A percentile compares a stretch with the other conserved stretches of the same genome.
These are phyloP conservation scores for Phaseolus lunatus DNA, from an alignment of 306 rosid species.

Conservation along the genomic window DNA sequence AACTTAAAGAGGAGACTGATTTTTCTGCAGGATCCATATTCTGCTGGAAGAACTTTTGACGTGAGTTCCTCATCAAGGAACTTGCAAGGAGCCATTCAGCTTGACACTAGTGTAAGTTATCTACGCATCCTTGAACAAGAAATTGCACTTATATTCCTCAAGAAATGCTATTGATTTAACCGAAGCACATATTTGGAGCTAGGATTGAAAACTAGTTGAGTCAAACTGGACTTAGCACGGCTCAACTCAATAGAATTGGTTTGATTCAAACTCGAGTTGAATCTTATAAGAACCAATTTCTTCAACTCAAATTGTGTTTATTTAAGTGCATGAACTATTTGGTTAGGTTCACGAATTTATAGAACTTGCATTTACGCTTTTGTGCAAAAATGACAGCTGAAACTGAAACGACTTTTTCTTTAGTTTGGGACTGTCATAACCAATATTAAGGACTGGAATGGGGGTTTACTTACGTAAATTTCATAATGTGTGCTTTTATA, in stretches of 20 bases:
- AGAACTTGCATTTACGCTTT: neutral
- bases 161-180: constrained; percentile 11
- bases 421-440: neutral
- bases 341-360: neutral
- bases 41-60: constrained; percentile 43
- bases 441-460: neutral
- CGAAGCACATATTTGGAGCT: neutral
- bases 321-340: neutral
- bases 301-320: neutral
- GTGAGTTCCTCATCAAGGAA: constrained; percentile 47
- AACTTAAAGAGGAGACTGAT: constrained; percentile 24
- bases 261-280: neutral
- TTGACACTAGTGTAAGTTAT: constrained; percentile 54
- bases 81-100: constrained; percentile 44
- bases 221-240: neutral
- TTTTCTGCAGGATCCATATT: constrained; percentile 68
- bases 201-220: neutral
- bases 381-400: neutral
- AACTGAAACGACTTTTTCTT: neutral
- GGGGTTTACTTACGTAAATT: neutral
- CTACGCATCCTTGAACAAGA: constrained; percentile 20
- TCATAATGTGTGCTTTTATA: neutral
- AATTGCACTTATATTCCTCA: neutral
- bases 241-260: neutral
- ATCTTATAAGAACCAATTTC: neutral